Base-by-base conservation (phyloP, 2,329 filamentous ascomycete genomes). In the Pyricularia sp. region DNA sequence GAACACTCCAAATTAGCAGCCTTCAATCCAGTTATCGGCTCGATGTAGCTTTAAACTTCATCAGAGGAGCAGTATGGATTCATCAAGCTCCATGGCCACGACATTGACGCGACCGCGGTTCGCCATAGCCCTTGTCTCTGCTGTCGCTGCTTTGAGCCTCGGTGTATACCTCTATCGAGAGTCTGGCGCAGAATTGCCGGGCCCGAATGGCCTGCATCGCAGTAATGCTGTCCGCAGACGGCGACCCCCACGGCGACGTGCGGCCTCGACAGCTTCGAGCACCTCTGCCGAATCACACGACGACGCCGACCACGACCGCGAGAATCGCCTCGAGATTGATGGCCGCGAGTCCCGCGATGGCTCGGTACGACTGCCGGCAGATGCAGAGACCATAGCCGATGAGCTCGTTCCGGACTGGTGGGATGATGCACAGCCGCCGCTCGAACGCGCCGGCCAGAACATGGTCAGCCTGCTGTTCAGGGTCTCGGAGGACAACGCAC, bases 401-500 rank as follows among this genome's bases (percentile, higher is more conserved):
- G 76, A 77, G 65, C 74, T 71, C 17, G 73, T 76, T 33, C 78
- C 79, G 4, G 82, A 84, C 69, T 87, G 84, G 84, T 85, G 81
- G 77, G 83, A 85, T 70, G 83, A 85, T 26, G 76, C 77, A 69
- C 77, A 81, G 69, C 76, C 81, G 36, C 65, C 65, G 7, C 58
- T 61, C 10, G 58, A 61, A 61, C 82, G 83, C 69, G 85, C 81
- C 42, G 92, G 92, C 7, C 92, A 95, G 75, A 94, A 93, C 70
- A 88, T 97, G 66, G 90, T 96, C 64, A 92, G 89, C 71, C 83
- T 97, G 2, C 84, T 98, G 0, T 98, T 97, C 76, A 88, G 94
- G 70, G 96, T 98, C 65, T 96, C 94, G 0, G 94, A 97, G 78
- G 93, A 98, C 73, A 94, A 97, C 76, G 93, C 94, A 1, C 88